Conservation (phyloP, 2,329 filamentous ascomycete species). For the Fusarium chlamydosporum region DNA sequence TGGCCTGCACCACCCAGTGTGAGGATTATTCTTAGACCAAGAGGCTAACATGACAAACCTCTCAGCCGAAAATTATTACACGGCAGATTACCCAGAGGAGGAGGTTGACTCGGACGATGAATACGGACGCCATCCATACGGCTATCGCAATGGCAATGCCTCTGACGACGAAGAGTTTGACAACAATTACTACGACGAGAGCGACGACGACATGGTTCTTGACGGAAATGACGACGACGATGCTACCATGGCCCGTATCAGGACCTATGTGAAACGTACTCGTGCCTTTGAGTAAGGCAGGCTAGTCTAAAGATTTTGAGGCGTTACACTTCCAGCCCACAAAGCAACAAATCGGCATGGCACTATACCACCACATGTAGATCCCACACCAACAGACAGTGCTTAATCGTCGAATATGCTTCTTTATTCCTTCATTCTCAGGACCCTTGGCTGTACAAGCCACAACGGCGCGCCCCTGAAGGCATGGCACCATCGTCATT, state of each 20-base stretch:
- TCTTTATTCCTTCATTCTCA: slow-evolving; percentile 12
- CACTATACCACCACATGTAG: slow-evolving; percentile 11
- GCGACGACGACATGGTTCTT: slow-evolving; percentile 57
- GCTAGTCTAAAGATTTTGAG: slow-evolving; percentile 33
- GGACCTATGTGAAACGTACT: slow-evolving; percentile 56
- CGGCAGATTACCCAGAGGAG: slow-evolving; percentile 84
- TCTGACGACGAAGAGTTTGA: slow-evolving; percentile 70
- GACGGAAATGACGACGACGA: slow-evolving; percentile 56
- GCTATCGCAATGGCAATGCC: slow-evolving; percentile 66
- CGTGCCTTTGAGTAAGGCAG: slow-evolving; percentile 48
- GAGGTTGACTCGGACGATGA: slow-evolving; percentile 77
- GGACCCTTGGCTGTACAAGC: slow-evolving; percentile 18
- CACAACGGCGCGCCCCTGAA: slow-evolving; percentile 38
- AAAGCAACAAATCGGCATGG: slow-evolving; percentile 17
- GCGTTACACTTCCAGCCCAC: slow-evolving; percentile 33
- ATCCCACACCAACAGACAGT: slow-evolving; percentile 18
- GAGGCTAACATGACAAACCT: slow-evolving; percentile 36
- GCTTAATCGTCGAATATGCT: slow-evolving; percentile 1
- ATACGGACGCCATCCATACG: slow-evolving; percentile 67
- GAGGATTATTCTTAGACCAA: slow-evolving; percentile 2
- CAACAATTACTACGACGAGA: slow-evolving; percentile 56
- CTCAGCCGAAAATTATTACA: slow-evolving; percentile 81
- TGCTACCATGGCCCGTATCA: slow-evolving; percentile 57
- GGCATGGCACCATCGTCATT: slow-evolving; percentile 34
- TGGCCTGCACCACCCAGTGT: slow-evolving; percentile 11